These are phyloP conservation scores for Saccharomyces eubayanus DNA, from an alignment of 805 yeast species.

Conservation along the genomic window DNA sequence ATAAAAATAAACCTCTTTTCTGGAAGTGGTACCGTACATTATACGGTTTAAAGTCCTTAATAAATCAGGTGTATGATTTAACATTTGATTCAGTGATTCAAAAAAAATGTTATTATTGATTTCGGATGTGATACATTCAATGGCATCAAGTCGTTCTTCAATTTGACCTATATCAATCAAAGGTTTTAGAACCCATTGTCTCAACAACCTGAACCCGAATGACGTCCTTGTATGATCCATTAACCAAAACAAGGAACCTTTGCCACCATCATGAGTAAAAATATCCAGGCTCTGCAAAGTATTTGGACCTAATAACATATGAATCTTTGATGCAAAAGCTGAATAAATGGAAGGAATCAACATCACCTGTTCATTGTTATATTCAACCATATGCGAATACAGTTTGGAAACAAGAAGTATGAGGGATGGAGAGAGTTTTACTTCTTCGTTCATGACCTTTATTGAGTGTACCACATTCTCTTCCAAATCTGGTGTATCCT, in stretches of 20 bases:
- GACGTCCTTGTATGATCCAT: conserved; percentile 72
- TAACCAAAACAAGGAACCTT: conserved; percentile 74
- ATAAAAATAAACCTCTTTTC: conserved; percentile 52
- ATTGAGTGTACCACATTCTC: conserved; percentile 4
- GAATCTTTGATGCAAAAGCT: conserved; percentile 36
- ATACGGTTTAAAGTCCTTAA: conserved; percentile 50
- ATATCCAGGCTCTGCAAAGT: conserved; percentile 69
- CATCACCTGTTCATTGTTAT: conserved; percentile 51
- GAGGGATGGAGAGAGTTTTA: conserved; percentile 20
- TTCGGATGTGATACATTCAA: conserved; percentile 37
- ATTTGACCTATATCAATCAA: conserved; percentile 47
- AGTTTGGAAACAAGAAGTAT: conserved; percentile 35
- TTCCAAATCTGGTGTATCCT: not conserved
- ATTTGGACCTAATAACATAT: conserved; percentile 53
- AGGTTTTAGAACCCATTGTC: conserved; percentile 72
- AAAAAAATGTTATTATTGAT: conserved; percentile 33
- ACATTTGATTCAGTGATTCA: conserved; percentile 28
- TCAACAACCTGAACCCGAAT: conserved; percentile 62
- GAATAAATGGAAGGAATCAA: conserved; percentile 41
- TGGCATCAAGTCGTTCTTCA: conserved; percentile 54
- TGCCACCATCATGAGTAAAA: conserved; percentile 48
- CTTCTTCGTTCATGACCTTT: conserved; percentile 23
- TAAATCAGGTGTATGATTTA: conserved; percentile 44
- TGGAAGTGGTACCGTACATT: conserved; percentile 49
- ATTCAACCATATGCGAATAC: conserved; percentile 51